Base-by-base conservation (phyloP, 2,329 filamentous ascomycete species). In the Calycina marina region DNA sequence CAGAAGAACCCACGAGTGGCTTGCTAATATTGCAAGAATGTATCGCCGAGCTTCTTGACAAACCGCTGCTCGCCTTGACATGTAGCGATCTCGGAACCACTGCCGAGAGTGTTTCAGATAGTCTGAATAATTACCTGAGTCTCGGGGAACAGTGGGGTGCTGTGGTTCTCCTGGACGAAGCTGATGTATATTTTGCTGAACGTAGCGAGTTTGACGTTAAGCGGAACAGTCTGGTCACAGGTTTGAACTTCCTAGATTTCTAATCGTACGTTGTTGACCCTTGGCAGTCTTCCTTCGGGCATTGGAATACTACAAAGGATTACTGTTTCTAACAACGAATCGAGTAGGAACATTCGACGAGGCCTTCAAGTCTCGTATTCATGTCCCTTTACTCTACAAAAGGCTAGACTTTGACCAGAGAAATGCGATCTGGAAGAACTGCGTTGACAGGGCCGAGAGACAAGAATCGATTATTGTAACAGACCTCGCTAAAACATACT, bases 151-250 rank as follows among this genome's bases (percentile, higher is more conserved):
- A 56, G 11, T 69, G 64, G 63, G 55, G 60, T 25, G 61, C 59
- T 6, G 57, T 68, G 6, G 45, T 67, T 8, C 52, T 68, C 5
- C 56, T 67, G 3, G 63, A 67, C 39, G 63, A 67, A 46, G 61
- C 62, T 11, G 64, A 67, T 35, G 61, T 68, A 4, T 68, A 73
- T 54, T 42, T 54, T 4, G 40, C 48, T 30, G 34, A 38, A 9
- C 45, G 51, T 5, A 34, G 35, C 6, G 36, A 35, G 4, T 14
- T 35, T 2, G 48, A 56, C 30, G 44, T 53, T 1, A 25, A 46
- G 4, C 31, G 48, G 6, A 54, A 53, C 34, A 50, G 42, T 28
- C 40, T 57, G 0, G 49, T n/a, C n/a, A n/a, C n/a, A n/a, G n/a
- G n/a, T n/a, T n/a, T n/a, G n/a, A n/a, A n/a, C n/a, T n/a, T n/a